Conservation (phyloP, 179 eudicot genomes). For the Spergularia azorica region DNA sequence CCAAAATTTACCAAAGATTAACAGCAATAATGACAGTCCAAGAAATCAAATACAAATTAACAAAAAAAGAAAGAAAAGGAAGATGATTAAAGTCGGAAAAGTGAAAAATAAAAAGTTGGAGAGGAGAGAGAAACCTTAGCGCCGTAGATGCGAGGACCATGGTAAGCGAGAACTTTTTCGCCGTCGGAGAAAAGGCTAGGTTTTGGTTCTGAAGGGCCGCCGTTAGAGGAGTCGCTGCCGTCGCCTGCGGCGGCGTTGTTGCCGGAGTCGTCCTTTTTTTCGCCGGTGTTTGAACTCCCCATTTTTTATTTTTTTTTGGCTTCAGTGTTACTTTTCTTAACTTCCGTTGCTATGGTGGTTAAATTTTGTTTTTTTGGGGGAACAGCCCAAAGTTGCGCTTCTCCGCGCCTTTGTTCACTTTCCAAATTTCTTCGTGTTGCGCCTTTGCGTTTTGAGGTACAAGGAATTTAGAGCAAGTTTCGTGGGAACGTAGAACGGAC, state of each 20-base stretch:
- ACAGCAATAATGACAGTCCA: background rate
- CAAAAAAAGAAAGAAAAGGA: background rate
- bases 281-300: constrained; percentile 66
- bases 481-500: too few relatives aligned
- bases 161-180: constrained; percentile 91
- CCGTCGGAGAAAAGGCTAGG: constrained; percentile 60
- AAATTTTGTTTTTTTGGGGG: too few relatives aligned
- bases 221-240: constrained; percentile 63
- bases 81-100: background rate
- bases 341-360: too few relatives aligned
- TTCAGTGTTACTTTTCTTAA: background rate
- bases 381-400: too few relatives aligned
- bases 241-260: constrained; percentile 32
- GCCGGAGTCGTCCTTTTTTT: constrained; percentile 65
- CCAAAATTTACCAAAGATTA: background rate
- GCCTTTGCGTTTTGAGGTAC: too few relatives aligned
- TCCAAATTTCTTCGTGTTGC: too few relatives aligned
- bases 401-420: too few relatives aligned
- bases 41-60: background rate
- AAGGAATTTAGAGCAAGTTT: too few relatives aligned
- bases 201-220: constrained; percentile 45
- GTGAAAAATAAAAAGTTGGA: background rate
- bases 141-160: constrained; percentile 94
- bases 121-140: constrained; percentile 64
- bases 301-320: constrained; percentile 25